Conservation (phyloP, 805 yeast genomes). For the Ogataea philodendri region DNA sequence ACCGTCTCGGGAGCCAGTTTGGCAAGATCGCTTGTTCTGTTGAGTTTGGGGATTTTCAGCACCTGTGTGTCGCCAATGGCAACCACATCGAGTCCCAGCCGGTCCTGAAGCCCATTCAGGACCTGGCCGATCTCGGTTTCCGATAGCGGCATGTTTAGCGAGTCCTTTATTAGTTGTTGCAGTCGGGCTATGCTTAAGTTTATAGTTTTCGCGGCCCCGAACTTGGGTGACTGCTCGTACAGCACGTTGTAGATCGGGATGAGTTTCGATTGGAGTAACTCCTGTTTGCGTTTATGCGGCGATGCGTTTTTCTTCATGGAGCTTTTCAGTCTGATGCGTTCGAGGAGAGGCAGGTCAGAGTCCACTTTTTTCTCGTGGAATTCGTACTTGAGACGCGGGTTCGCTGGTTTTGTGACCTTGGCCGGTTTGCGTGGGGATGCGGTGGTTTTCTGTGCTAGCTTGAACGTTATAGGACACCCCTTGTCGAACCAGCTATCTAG, state of each 20-base stretch:
- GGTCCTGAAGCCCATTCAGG: conserved; percentile 11
- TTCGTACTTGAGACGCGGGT: conserved; percentile 37
- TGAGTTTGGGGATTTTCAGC: conserved; percentile 19
- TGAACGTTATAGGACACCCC: conserved; percentile 2
- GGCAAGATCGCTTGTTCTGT: conserved; percentile 21
- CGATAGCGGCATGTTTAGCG: conserved; percentile 19
- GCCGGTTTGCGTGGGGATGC: neutral
- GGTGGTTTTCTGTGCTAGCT: conserved; percentile 3
- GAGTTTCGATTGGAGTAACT: conserved; percentile 21
- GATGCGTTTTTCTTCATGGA: conserved; percentile 1
- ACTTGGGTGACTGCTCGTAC: conserved; percentile 24
- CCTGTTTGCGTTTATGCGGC: neutral
- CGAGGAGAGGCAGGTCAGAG: conserved; percentile 33
- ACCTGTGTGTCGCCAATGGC: conserved; percentile 21
- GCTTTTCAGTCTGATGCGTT: conserved; percentile 39
- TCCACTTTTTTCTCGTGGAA: conserved; percentile 31
- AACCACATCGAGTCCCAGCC: conserved; percentile 16
- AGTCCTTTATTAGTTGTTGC: conserved; percentile 23
- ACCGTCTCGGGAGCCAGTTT: conserved; percentile 3
- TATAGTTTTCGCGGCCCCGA: conserved; percentile 5
- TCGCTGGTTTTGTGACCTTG: conserved; percentile 26
- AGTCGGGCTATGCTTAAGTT: conserved; percentile 19
- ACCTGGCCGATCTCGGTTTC: conserved; percentile 18
- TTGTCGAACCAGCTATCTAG: conserved; percentile 7
- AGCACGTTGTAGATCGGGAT: conserved; percentile 25